These are phyloP conservation scores for Aphanocladium album DNA, from an alignment of 2,329 filamentous ascomycete species.

Conservation along the genomic window DNA sequence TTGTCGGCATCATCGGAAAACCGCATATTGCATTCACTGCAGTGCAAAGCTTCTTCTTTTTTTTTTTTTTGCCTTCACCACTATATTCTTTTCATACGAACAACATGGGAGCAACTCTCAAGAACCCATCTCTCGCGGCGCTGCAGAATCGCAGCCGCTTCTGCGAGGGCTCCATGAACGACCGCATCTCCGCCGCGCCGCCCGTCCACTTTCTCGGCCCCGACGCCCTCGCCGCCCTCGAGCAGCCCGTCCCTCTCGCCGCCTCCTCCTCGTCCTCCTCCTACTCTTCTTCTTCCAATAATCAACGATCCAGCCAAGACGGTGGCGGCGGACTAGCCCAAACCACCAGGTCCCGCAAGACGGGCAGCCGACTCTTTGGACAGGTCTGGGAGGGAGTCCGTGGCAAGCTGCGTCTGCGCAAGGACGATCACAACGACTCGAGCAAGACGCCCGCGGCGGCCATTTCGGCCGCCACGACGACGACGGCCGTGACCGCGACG, in stretches of 20 bases:
- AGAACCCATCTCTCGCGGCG: slow-evolving; percentile 28
- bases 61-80: no score
- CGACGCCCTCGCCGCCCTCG: slow-evolving; percentile 27
- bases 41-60: no score
- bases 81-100: slow-evolving; percentile 12
- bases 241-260: slow-evolving; percentile 22
- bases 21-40: neutral
- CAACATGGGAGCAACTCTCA: slow-evolving; percentile 26
- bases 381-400: slow-evolving; percentile 36
- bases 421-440: slow-evolving; percentile 20
- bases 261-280: no score
- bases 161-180: slow-evolving; percentile 82
- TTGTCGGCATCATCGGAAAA: neutral
- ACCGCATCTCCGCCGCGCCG: slow-evolving; percentile 66
- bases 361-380: slow-evolving; percentile 24
- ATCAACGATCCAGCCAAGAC: neutral
- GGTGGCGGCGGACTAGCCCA: slow-evolving; percentile 1
- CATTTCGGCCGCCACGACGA: slow-evolving; percentile 5
- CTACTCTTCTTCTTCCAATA: no score
- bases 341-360: neutral
- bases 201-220: slow-evolving; percentile 60
- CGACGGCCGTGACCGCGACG: slow-evolving; percentile 4
- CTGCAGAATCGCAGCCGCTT: slow-evolving; percentile 47
- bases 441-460: slow-evolving; percentile 7
- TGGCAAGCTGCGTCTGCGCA: slow-evolving; percentile 26